Evolutionary conservation across 345 rosid genomes (phyloP).

Genomic region (Populus alba): DNA sequence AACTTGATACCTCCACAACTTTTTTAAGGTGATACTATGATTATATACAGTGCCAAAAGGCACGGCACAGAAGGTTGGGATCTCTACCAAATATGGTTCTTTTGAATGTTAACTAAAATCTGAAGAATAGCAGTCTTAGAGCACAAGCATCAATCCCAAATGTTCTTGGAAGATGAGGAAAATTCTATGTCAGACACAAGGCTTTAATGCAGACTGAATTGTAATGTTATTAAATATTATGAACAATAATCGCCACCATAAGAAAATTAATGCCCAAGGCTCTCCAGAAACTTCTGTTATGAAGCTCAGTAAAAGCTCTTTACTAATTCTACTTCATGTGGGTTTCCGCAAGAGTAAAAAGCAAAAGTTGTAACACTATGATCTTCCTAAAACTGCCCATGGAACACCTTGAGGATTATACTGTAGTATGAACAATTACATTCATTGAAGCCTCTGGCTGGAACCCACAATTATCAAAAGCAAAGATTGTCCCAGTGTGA

Average conservation of each 20-base stretch:
- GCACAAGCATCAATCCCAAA: neutral
- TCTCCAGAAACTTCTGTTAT: neutral
- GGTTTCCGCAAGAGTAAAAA: neutral
- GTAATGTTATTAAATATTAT: neutral
- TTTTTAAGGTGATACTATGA: neutral
- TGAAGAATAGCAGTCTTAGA: neutral
- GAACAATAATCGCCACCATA: neutral
- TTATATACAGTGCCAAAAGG: neutral
- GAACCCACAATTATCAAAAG: neutral
- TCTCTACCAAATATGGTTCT: neutral
- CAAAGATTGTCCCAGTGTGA: neutral
- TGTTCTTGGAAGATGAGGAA: neutral
- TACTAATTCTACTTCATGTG: neutral
- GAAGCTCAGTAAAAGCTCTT: neutral
- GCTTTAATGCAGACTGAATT: neutral
- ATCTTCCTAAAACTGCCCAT: neutral
- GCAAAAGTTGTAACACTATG: neutral
- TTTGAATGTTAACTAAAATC: neutral
- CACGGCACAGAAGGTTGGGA: neutral
- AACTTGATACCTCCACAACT: neutral
- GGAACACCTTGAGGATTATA: neutral
- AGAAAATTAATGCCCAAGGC: neutral
- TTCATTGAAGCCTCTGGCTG: neutral
- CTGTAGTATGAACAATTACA: constrained; percentile 1
- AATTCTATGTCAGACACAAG: neutral